Evolutionary conservation across 345 rosid species (phyloP).

Genomic region (Moricandia moricandioides): DNA sequence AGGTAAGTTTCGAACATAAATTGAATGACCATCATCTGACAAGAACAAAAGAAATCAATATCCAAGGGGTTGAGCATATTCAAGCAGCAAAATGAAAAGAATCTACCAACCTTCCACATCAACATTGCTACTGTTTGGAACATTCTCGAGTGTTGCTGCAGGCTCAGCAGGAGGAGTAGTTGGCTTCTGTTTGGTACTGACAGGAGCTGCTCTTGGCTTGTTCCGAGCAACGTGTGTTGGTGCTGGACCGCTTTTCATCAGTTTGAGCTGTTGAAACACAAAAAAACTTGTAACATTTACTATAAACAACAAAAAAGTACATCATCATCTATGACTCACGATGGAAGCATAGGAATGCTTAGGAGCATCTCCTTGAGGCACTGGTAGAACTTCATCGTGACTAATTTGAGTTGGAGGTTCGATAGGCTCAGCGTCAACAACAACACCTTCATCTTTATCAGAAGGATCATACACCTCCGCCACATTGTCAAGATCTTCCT

Average conservation of each 20-base stretch:
- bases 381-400: slow-evolving; percentile 37
- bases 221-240: slow-evolving; percentile 47
- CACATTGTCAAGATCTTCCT: slow-evolving; percentile 37
- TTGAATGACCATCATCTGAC: slow-evolving; percentile 68
- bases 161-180: slow-evolving; percentile 39
- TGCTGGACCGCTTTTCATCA: slow-evolving; percentile 48
- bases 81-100: slow-evolving; percentile 2
- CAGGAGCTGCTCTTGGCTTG: slow-evolving; percentile 35
- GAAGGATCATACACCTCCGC: slow-evolving; percentile 41
- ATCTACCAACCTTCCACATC: slow-evolving; percentile 52
- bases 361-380: slow-evolving; percentile 59
- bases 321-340: slow-evolving; percentile 44
- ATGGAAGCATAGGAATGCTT: slow-evolving; percentile 53
- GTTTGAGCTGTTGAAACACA: slow-evolving; percentile 56
- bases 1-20: slow-evolving; percentile 61
- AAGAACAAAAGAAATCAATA: background rate
- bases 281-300: background rate
- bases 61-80: background rate
- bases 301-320: background rate
- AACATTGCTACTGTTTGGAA: slow-evolving; percentile 44
- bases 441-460: slow-evolving; percentile 51
- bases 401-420: slow-evolving; percentile 37
- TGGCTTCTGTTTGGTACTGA: slow-evolving; percentile 34
- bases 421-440: slow-evolving; percentile 32
- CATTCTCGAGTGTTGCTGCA: slow-evolving; percentile 34